Evolutionary conservation across 106 monocot species (phyloP).

Genomic region (Acorus calamus): DNA sequence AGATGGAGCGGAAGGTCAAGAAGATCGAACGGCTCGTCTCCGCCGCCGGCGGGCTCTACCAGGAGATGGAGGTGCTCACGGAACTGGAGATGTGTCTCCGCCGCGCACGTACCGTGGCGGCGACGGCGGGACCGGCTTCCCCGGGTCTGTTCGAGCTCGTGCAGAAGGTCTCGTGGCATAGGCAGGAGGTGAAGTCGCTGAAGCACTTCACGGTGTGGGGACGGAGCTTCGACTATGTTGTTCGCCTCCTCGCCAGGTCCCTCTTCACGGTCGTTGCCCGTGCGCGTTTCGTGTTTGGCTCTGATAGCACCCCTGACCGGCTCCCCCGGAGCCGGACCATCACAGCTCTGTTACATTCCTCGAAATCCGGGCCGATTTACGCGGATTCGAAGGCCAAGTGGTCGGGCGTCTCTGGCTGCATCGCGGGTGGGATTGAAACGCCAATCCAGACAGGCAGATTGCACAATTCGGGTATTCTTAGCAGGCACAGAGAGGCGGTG

Average conservation of each 20-base stretch:
- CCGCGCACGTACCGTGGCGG: not conserved
- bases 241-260: constrained; percentile 47
- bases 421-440: constrained; percentile 16
- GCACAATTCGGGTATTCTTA: not conserved
- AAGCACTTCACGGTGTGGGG: constrained; percentile 56
- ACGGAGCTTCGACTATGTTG: constrained; percentile 38
- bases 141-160: constrained; percentile 6
- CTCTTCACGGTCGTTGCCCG: constrained; percentile 47
- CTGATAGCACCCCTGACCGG: not conserved
- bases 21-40: constrained; percentile 50
- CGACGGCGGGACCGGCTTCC: not conserved
- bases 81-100: constrained; percentile 49
- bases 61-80: constrained; percentile 59
- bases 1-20: constrained; percentile 40
- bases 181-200: constrained; percentile 50
- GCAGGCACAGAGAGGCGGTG: not conserved
- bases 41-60: constrained; percentile 33
- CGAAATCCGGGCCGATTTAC: constrained; percentile 11
- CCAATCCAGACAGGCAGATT: constrained; percentile 18
- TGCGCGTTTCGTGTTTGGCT: constrained; percentile 30
- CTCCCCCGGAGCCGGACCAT: constrained; percentile 20
- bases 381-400: constrained; percentile 22
- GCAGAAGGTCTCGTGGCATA: constrained; percentile 54
- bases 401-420: constrained; percentile 27
- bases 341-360: constrained; percentile 5